Base-by-base conservation (phyloP, 495 filamentous ascomycete genomes). In the Aspergillus sclerotioniger region DNA sequence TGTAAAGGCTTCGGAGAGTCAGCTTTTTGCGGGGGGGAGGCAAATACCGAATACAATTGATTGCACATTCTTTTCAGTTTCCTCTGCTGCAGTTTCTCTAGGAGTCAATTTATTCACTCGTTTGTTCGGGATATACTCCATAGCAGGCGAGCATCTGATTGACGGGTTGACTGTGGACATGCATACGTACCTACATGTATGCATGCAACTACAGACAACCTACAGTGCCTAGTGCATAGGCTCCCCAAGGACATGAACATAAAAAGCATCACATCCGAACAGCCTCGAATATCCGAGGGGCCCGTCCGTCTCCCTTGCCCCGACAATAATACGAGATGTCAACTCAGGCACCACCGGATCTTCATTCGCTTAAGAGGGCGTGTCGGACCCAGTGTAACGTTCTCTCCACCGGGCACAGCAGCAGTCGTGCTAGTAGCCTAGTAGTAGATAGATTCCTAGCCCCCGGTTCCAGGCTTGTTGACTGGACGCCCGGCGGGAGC, bases 341-440 rank as follows among this genome's bases (percentile, higher is more conserved):
- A 61, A 32, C 19, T 39, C 58, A 61, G 59, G 59, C 35, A 58
- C 53, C 41, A 47, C 62, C 32, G 43, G 62, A 64, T 64, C 62
- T 53, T 59, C 62, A 64, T 64, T 64, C 62, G 62, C 62, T 59
- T 57, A 61, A 29, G 13, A 7, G 21, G 33, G 33, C 32, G 31
- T 45, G 25, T 33, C 45, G 25, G 59, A 54, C 54, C 59, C 59
- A 57, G 33, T 57, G 50, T 54, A 65, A 65, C 63, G 63, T 62
- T 37, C 45, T 53, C 61, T 53, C 60, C 59, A 60, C 54, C 45
- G 19, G 7, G 9, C 47, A 50, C 25, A 21, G 13, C 25, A 21
- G 13, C 2, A 50, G 25, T 50, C 21, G 20, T 51, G 32, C 35
- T 39, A n/a, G n/a, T n/a, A n/a, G n/a, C n/a, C n/a, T n/a, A n/a